Evolutionary conservation across 768 basidiomycete species (phyloP).

Genomic region (Mycena alexandri): DNA sequence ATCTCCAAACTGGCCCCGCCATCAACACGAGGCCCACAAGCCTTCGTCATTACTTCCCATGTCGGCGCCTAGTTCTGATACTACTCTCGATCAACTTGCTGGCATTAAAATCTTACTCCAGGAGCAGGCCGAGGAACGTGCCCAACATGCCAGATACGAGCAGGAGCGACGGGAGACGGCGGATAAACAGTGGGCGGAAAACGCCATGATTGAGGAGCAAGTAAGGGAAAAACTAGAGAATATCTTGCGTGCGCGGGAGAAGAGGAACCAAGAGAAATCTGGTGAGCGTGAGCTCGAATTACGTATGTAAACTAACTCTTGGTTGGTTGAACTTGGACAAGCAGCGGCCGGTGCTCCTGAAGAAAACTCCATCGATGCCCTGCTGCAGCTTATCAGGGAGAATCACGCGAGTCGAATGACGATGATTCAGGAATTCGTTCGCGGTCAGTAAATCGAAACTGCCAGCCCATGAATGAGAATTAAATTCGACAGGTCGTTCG

Average conservation of each 20-base stretch:
- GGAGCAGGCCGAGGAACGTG: constrained; percentile 23
- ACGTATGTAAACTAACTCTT: neutral
- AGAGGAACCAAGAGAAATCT: neutral
- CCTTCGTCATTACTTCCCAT: constrained; percentile 6
- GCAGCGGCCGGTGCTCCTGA: neutral
- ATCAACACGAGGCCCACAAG: constrained; percentile 25
- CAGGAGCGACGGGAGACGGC: constrained; percentile 19
- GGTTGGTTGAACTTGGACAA: neutral
- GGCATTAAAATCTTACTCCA: constrained; percentile 25
- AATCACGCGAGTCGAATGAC: constrained; percentile 20
- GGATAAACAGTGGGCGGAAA: constrained; percentile 23
- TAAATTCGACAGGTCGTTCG: constrained; percentile 8
- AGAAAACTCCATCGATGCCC: neutral
- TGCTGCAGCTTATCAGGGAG: constrained; percentile 19
- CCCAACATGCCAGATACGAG: constrained; percentile 11
- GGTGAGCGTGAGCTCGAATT: constrained; percentile 5
- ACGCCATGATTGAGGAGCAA: constrained; percentile 6
- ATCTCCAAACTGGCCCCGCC: no score
- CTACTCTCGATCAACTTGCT: constrained; percentile 24
- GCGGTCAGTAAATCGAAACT: constrained; percentile 5
- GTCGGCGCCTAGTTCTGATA: neutral
- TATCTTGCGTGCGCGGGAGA: neutral
- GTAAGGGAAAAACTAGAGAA: constrained; percentile 20
- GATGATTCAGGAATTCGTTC: constrained; percentile 7
- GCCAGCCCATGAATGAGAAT: neutral